Evolutionary conservation across 1,284 basidiomycete species (phyloP), one percentile per base, ranked within the genome.

Genomic region (Termitomyces sp.): DNA sequence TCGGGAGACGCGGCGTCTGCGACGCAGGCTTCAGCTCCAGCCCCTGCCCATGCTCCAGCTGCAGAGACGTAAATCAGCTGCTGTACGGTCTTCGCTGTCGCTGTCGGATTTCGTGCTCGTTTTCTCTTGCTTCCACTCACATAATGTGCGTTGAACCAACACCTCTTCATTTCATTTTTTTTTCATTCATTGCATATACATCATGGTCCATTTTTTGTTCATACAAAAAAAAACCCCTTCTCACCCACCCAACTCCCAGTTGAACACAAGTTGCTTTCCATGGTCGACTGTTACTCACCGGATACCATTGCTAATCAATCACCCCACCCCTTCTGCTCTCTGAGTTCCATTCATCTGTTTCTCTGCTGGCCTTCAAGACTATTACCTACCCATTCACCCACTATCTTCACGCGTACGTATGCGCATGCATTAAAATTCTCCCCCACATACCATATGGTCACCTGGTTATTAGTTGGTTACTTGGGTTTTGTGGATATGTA

Each of bases 261-360:
- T 36, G 13, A 34, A 36, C n/a, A 13, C 36, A 36, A 38, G 34
- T 52, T 46, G 21, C 38, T 40, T 52, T 13, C 33, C 42, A 39
- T 50, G 30, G 24, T 26, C 33, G 9, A 31, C 21, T 52, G 31
- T 51, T 52, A 26, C 31, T 34, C 33, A 53, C 21, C 33, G 49
- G 54, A 56, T 56, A 56, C 54, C 54, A 56, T 21, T 41, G 41
- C 24, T 48, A 41, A 43, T 42, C 31, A 42, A n/a, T n/a, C 45
- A 7, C 47, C 19, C 39, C 24, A 24, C 24, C 13, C 33, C 24
- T 2, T 21, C n/a, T 15, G 24, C 24, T 30, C 2, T 21, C 30
- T 10, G 31, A 33, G 33, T 28, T n/a, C 7, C n/a, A 34, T 34
- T 5, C 21, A 26, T 26, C 24, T 19, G 19, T 46, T 21, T 21